Percentiles rank a stretch among this genome's conserved stretches.
Evolutionary conservation across 305 asterid species (phyloP).

Genomic region (Fraxinus paxiana): DNA sequence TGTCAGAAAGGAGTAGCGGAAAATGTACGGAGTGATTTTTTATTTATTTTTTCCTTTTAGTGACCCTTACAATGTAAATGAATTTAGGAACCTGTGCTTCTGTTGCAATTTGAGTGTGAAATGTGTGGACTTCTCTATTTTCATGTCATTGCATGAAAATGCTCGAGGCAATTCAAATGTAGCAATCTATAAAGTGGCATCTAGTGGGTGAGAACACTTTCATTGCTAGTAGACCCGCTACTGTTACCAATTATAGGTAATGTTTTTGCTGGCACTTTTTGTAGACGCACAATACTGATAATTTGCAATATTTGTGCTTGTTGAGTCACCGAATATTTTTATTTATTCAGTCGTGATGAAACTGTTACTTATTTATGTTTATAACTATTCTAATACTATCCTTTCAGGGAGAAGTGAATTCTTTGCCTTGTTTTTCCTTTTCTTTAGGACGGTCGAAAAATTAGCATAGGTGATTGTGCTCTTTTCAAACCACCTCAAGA

Average conservation of each 20-base stretch:
- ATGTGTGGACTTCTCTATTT: neutral
- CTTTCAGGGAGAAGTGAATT: neutral
- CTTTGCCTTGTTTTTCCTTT: neutral
- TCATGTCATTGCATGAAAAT: neutral
- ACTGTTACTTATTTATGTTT: neutral
- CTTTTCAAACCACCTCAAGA: conserved; percentile 51
- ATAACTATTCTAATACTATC: neutral
- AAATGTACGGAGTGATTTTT: neutral
- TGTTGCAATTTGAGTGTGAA: neutral
- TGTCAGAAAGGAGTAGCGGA: neutral
- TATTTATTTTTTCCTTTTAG: neutral
- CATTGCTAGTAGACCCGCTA: neutral
- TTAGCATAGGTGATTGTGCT: conserved; percentile 53
- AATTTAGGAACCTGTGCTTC: neutral
- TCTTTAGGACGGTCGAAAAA: conserved; percentile 52
- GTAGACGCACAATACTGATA: neutral
- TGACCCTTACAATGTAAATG: neutral
- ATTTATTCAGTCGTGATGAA: neutral
- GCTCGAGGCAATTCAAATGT: neutral
- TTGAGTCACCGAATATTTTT: neutral
- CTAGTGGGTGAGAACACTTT: neutral
- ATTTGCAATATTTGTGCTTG: neutral
- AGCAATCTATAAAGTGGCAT: conserved; percentile 1
- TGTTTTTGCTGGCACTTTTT: neutral
- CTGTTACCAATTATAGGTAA: neutral